Percentiles rank a stretch among this genome's conserved stretches.
These are phyloP conservation scores for Taphrina wiesneri DNA, from an alignment of 1,139 yeast genomes.

Conservation along the genomic window DNA sequence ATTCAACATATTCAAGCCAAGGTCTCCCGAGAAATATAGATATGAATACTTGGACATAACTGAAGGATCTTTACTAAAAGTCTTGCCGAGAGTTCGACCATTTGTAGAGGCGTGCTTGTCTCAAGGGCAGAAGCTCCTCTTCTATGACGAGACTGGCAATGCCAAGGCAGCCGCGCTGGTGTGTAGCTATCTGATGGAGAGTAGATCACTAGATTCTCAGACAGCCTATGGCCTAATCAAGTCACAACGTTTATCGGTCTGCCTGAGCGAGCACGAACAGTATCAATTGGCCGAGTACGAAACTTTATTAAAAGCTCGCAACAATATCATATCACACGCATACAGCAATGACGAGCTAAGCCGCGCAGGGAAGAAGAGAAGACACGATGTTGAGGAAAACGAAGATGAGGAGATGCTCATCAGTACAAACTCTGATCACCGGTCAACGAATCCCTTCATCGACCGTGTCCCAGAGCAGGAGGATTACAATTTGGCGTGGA, in stretches of 20 bases:
- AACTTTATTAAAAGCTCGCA: slow-evolving; percentile 24
- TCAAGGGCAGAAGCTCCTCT: slow-evolving; percentile 12
- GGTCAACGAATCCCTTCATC: not conserved
- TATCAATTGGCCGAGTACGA: slow-evolving; percentile 28
- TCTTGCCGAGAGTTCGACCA: slow-evolving; percentile 14
- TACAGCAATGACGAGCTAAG: slow-evolving; percentile 17
- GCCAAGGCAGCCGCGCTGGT: slow-evolving; percentile 26
- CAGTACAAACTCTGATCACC: not conserved
- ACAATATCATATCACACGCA: slow-evolving; percentile 1
- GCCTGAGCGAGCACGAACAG: slow-evolving; percentile 18
- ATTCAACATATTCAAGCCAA: slow-evolving; percentile 20
- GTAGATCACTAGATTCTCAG: not conserved
- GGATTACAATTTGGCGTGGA: not conserved
- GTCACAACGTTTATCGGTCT: slow-evolving; percentile 18
- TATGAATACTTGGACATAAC: slow-evolving; percentile 28
- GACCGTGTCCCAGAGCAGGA: not conserved
- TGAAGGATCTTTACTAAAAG: slow-evolving; percentile 16
- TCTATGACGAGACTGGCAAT: slow-evolving; percentile 31
- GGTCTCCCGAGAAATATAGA: slow-evolving; percentile 23
- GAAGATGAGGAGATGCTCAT: not conserved
- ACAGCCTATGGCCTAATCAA: slow-evolving; percentile 17
- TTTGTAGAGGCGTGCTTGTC: slow-evolving; percentile 18
- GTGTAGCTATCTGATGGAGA: slow-evolving; percentile 31
- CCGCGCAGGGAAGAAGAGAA: slow-evolving; percentile 17
- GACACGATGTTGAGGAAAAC: not conserved